Percentiles rank a stretch among this genome's conserved stretches.
Conservation (phyloP, 495 filamentous ascomycete species). For the Aspergillus steynii region DNA sequence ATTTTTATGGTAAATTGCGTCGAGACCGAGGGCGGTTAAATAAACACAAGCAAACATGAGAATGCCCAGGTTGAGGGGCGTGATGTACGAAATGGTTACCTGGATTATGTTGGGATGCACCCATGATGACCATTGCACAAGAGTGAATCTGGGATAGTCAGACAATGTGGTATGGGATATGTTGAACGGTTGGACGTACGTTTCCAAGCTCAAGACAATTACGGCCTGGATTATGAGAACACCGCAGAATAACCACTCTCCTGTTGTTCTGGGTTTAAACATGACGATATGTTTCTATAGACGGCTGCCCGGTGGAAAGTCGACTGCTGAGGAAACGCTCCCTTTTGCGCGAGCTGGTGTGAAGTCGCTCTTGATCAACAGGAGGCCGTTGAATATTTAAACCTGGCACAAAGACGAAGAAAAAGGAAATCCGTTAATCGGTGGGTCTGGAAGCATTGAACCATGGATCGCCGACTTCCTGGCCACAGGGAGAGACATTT, state of each 20-base stretch:
- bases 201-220: background rate
- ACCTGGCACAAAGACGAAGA: no score
- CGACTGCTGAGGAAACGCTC: no score
- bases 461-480: no score
- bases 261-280: background rate
- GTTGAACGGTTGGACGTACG: background rate
- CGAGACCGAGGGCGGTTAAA: slow-evolving; percentile 16
- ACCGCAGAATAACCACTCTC: background rate
- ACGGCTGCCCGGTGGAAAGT: no score
- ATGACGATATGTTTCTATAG: no score
- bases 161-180: background rate
- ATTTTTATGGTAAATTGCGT: slow-evolving; percentile 25
- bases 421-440: no score
- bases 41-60: slow-evolving; percentile 25
- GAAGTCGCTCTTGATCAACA: no score
- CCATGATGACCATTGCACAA: slow-evolving; percentile 24
- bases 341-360: no score
- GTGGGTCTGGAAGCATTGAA: no score
- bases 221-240: background rate
- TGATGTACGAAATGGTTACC: slow-evolving; percentile 16
- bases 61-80: slow-evolving; percentile 21
- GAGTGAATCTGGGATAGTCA: slow-evolving; percentile 15
- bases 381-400: no score
- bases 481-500: no score
- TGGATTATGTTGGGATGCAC: slow-evolving; percentile 19